These are phyloP conservation scores for Saposhnikovia divaricata DNA, from an alignment of 129 eudicot species.

Conservation along the genomic window DNA sequence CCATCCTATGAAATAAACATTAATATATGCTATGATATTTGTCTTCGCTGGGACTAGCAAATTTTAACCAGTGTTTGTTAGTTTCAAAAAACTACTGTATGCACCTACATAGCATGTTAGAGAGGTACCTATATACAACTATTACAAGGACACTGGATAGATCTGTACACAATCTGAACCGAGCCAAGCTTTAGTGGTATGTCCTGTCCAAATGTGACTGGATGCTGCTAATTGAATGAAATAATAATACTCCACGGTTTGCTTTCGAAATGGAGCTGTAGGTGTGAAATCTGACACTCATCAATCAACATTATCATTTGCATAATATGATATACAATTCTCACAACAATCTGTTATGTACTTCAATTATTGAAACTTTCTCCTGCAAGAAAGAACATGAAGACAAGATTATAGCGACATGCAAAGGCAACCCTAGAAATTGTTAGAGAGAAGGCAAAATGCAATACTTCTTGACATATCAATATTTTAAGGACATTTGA, in stretches of 20 bases:
- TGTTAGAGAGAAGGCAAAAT: neutral
- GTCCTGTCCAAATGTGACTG: neutral
- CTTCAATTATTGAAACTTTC: slow-evolving; percentile 43
- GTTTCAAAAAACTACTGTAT: neutral
- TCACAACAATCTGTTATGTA: slow-evolving; percentile 46
- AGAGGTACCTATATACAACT: slow-evolving; percentile 11
- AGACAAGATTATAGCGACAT: neutral
- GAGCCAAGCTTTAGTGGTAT: slow-evolving; percentile 6
- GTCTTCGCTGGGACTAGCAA: neutral
- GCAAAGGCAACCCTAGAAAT: neutral
- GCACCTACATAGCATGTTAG: neutral
- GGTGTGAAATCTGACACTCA: neutral
- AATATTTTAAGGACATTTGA: neutral
- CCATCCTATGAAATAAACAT: neutral
- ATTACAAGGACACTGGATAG: neutral
- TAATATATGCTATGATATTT: neutral
- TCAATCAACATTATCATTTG: neutral
- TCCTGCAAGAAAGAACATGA: slow-evolving; percentile 37
- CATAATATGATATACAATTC: neutral
- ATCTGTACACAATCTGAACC: slow-evolving; percentile 12
- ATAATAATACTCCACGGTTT: neutral
- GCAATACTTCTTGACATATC: neutral
- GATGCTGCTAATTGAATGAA: slow-evolving; percentile 3
- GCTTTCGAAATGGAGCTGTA: neutral
- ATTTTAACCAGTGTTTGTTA: neutral